These are phyloP conservation scores for Barnettozyma salicaria DNA, from an alignment of 805 yeast genomes.

Conservation along the genomic window DNA sequence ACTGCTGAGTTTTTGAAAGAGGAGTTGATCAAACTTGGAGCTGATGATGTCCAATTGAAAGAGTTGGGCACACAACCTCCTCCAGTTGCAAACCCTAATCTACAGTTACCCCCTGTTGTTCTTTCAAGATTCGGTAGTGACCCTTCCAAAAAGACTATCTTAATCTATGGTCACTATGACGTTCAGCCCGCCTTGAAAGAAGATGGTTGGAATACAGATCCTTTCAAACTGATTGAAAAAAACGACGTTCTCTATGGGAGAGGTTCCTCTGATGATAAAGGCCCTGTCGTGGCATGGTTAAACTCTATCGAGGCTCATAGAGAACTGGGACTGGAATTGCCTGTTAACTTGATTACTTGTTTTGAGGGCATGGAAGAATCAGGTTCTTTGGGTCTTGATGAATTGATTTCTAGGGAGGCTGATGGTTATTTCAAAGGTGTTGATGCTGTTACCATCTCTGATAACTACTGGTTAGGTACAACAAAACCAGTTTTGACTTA, in stretches of 20 bases:
- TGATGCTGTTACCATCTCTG: constrained; percentile 93
- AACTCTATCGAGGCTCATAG: constrained; percentile 88
- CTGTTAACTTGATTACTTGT: constrained; percentile 87
- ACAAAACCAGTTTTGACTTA: constrained; percentile 94
- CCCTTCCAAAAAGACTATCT: constrained; percentile 77
- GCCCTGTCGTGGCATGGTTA: constrained; percentile 97
- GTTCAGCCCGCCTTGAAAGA: constrained; percentile 92
- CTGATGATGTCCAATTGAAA: constrained; percentile 72
- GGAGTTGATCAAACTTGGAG: constrained; percentile 70
- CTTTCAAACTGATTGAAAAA: constrained; percentile 69
- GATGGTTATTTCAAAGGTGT: constrained; percentile 75
- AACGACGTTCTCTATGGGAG: constrained; percentile 77
- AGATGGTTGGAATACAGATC: constrained; percentile 96
- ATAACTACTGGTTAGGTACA: constrained; percentile 98
- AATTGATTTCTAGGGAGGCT: constrained; percentile 74
- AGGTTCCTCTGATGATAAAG: constrained; percentile 97
- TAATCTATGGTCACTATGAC: constrained; percentile 95
- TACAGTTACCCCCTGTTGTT: constrained; percentile 91
- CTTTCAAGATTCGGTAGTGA: constrained; percentile 82
- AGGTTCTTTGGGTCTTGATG: constrained; percentile 90
- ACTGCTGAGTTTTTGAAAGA: constrained; percentile 79
- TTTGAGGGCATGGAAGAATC: constrained; percentile 99
- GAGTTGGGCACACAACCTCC: constrained; percentile 89
- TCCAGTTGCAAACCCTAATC: constrained; percentile 61
- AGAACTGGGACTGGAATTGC: constrained; percentile 77